Evolutionary conservation across 2,329 filamentous ascomycete genomes (phyloP).

Genomic region (Parascedosporium putredinis): DNA sequence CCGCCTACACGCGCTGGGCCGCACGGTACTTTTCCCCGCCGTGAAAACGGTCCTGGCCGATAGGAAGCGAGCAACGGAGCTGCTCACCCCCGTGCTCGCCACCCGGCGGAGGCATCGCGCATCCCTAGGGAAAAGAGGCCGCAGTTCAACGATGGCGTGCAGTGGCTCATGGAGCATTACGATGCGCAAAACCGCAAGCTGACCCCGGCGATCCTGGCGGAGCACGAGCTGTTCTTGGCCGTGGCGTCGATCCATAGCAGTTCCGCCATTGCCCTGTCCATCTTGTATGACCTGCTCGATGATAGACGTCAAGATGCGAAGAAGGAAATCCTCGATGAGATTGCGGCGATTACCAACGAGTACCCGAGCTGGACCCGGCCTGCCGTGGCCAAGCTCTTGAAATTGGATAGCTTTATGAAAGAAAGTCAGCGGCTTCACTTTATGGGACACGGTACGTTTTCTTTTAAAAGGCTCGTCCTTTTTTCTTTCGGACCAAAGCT

Average conservation of each 20-base stretch:
- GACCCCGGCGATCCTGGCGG: conserved; percentile 3
- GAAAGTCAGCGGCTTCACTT: conserved; percentile 22
- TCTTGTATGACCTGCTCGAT: conserved; percentile 3
- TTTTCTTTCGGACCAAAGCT: neutral
- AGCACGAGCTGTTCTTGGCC: conserved; percentile 5
- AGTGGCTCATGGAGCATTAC: conserved; percentile 7
- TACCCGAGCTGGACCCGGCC: conserved; percentile 20
- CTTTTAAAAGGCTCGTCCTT: neutral
- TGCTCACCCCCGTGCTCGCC: neutral
- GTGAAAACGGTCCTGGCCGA: conserved; percentile 5
- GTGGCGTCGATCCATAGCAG: conserved; percentile 6
- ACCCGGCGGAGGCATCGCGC: neutral
- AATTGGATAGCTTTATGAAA: conserved; percentile 31
- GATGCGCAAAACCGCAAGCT: conserved; percentile 5
- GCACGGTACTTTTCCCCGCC: conserved; percentile 2
- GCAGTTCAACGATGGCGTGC: conserved; percentile 4
- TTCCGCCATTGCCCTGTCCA: conserved; percentile 1
- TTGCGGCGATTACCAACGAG: neutral
- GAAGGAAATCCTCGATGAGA: conserved; percentile 5
- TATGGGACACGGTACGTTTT: conserved; percentile 2
- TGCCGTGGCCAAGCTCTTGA: conserved; percentile 25
- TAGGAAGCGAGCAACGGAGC: conserved; percentile 2
- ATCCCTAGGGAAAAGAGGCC: conserved; percentile 1
- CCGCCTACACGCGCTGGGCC: conserved; percentile 4
- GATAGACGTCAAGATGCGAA: neutral